Base-by-base conservation (phyloP, 2,329 filamentous ascomycete species). In the Sporothrix euskadiensis region DNA sequence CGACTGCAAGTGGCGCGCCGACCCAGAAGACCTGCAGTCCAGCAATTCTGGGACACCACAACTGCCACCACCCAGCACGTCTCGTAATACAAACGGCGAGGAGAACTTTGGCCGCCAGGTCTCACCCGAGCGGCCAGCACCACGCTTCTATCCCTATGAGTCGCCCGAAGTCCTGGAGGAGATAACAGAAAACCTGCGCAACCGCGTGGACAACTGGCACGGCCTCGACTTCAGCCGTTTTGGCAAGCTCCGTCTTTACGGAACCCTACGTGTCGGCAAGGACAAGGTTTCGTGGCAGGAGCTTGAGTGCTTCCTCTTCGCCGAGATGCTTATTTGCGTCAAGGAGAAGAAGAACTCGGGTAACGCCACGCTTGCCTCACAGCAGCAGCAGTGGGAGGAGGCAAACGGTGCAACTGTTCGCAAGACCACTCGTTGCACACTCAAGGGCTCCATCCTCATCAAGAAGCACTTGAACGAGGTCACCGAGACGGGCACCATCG, bases 251-350 rank as follows among this genome's bases (percentile, higher is more conserved):
- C 90, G 94, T 44, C 85, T 98, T 44, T 94, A 97, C 79, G 95
- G 94, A 39, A 94, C 92, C 2, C 89, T 99, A 73, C 91, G 93
- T 71, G 96, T 99, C 30, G 96, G 96, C 78, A 99, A 99, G 83
- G 96, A 99, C 82, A 94, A 94, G 77, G 88, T 95, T 76, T 94
- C 94, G 7, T 99, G 96, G 96, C 96, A 99, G 84, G 96, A 98
- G 81, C 84, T 99, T 72, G 94, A 99, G 81, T 99, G 96, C 81
- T 99, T 94, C 81, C 87, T 99, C 41, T 99, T 99, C 80, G 93
- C 92, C 4, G 96, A 99, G 83, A 99, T 99, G 96, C 91, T 99
- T 78, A 99, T 99, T 76, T 99, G 96, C 80, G 94, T 99, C 75
- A 99, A 98, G 83, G 96, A 98, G 83, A 98, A 98, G 88, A 97